Percentiles rank a stretch among this genome's conserved stretches.
Conservation (phyloP, 441 rosid genomes). For the Omphalea diandra region DNA sequence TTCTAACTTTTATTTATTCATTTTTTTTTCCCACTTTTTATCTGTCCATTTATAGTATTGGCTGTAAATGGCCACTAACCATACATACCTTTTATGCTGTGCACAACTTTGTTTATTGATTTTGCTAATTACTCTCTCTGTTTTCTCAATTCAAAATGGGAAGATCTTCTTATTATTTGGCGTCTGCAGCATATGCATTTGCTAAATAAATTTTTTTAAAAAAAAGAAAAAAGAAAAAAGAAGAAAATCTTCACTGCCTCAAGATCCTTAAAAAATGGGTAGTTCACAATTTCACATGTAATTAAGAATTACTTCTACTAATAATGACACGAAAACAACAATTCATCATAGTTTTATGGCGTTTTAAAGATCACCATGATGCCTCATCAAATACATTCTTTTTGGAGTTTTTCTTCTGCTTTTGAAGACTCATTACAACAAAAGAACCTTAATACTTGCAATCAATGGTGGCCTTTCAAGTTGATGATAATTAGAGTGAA, state of each 20-base stretch:
- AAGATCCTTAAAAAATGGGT: neutral
- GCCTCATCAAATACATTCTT: neutral
- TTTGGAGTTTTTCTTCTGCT: conserved; percentile 18
- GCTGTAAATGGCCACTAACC: neutral
- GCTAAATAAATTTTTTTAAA: too few relatives aligned
- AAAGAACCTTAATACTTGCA: neutral
- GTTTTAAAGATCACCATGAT: neutral
- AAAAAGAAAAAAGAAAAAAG: too few relatives aligned
- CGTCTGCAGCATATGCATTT: neutral
- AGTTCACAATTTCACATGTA: conserved; percentile 1
- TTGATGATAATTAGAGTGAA: too few relatives aligned
- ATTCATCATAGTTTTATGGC: neutral
- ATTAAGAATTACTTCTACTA: neutral
- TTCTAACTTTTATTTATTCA: neutral
- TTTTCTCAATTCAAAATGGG: neutral
- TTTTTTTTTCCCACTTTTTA: neutral
- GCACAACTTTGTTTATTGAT: neutral
- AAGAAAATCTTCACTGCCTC: neutral
- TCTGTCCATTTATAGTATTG: neutral
- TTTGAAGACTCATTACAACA: conserved; percentile 9
- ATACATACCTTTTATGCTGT: neutral
- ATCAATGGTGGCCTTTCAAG: conserved; percentile 8
- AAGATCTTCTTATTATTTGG: neutral
- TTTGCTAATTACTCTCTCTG: neutral
- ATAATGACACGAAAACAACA: neutral